These are phyloP conservation scores for Hymenoscyphus occultus DNA, from an alignment of 2,329 filamentous ascomycete species.

Conservation along the genomic window DNA sequence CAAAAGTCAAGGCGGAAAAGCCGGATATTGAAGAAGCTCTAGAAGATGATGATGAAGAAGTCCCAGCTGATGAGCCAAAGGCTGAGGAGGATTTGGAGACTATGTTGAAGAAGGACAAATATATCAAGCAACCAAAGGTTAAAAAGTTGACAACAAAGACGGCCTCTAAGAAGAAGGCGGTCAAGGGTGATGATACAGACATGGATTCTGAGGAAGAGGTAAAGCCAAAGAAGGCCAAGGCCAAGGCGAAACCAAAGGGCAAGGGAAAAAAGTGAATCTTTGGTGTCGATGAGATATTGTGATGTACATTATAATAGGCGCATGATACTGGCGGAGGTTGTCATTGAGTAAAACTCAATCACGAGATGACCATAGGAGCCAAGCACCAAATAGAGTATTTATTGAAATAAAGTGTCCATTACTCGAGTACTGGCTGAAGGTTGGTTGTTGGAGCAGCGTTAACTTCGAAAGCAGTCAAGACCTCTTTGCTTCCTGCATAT, in stretches of 20 bases:
- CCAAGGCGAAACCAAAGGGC: constrained; percentile 28
- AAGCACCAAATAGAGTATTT: too few relatives aligned
- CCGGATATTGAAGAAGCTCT: constrained; percentile 96
- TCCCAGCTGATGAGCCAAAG: constrained; percentile 49
- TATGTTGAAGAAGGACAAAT: constrained; percentile 94
- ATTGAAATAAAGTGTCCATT: too few relatives aligned
- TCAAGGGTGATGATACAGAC: constrained; percentile 27
- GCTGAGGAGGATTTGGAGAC: constrained; percentile 69
- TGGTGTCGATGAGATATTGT: constrained; percentile 9
- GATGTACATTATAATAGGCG: not conserved
- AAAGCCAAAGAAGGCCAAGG: constrained; percentile 30
- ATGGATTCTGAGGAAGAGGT: constrained; percentile 27
- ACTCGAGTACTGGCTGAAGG: too few relatives aligned
- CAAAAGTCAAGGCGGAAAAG: constrained; percentile 51
- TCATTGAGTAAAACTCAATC: too few relatives aligned
- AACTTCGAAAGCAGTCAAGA: too few relatives aligned
- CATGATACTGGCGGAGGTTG: not conserved
- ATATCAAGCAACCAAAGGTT: constrained; percentile 86
- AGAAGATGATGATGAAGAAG: constrained; percentile 77
- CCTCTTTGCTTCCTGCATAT: not conserved
- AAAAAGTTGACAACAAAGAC: constrained; percentile 56
- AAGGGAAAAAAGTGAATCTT: constrained; percentile 30
- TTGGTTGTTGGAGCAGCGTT: too few relatives aligned
- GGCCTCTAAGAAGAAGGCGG: constrained; percentile 40
- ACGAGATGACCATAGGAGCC: too few relatives aligned